A percentile compares a stretch with the other conserved stretches of the same genome.
These are phyloP conservation scores for Geoglossum cookeanum DNA, from an alignment of 2,329 filamentous ascomycete species.

Conservation along the genomic window DNA sequence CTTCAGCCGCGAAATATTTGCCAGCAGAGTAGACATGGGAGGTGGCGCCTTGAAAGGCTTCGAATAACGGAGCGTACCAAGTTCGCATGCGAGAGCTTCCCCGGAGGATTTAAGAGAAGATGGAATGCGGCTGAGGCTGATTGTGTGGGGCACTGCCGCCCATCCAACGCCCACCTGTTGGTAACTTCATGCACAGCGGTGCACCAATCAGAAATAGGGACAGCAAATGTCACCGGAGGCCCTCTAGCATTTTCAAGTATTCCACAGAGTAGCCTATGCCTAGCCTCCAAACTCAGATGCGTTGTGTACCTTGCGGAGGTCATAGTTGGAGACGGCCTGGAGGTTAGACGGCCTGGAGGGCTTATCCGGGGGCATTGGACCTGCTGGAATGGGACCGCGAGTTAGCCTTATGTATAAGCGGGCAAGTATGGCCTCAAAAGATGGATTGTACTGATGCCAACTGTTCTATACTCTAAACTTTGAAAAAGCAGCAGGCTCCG, in stretches of 20 bases:
- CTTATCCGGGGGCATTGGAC: too few relatives aligned
- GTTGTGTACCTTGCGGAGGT: neutral
- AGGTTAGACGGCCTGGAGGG: too few relatives aligned
- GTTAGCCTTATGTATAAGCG: too few relatives aligned
- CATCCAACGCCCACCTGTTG: neutral
- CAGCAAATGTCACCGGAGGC: neutral
- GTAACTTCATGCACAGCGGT: neutral
- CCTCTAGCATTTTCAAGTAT: neutral
- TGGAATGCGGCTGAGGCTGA: neutral
- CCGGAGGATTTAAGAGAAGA: neutral
- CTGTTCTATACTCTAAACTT: too few relatives aligned
- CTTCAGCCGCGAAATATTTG: conserved; percentile 12
- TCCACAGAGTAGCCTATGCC: neutral
- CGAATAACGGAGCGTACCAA: neutral
- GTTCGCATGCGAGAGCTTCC: neutral
- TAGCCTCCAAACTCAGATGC: neutral
- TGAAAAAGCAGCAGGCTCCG: too few relatives aligned
- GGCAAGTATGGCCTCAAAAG: too few relatives aligned
- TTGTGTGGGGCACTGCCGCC: neutral
- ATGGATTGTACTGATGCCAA: too few relatives aligned
- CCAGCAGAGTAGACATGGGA: conserved; percentile 7
- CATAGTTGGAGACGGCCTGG: neutral
- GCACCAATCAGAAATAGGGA: neutral
- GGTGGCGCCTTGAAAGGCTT: neutral
- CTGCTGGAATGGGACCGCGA: too few relatives aligned